A percentile compares a stretch with the other conserved stretches of the same genome.
Conservation (phyloP, 345 rosid species). For the Lumnitzera racemosa region DNA sequence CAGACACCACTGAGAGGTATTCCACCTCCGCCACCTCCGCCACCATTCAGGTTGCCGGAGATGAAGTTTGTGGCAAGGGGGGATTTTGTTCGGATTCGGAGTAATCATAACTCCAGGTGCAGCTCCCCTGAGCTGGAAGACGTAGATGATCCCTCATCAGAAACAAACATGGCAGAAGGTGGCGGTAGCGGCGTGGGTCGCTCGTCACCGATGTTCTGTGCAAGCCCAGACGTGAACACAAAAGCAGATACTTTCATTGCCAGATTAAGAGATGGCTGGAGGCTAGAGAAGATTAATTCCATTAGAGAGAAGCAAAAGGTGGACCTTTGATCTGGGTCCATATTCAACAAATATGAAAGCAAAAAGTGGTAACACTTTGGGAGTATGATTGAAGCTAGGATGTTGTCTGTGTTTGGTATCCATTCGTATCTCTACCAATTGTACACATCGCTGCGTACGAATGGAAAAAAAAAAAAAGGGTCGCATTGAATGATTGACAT, state of each 20-base stretch:
- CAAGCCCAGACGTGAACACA: slow-evolving; percentile 79
- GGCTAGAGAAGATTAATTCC: slow-evolving; percentile 72
- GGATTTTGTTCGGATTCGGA: slow-evolving; percentile 45
- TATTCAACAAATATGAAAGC: slow-evolving; percentile 3
- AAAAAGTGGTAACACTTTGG: too few relatives aligned
- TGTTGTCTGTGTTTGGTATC: too few relatives aligned
- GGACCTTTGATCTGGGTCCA: slow-evolving; percentile 15
- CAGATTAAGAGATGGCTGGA: slow-evolving; percentile 66
- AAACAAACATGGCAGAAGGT: slow-evolving; percentile 9
- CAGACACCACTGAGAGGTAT: slow-evolving; percentile 30
- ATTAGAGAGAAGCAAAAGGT: slow-evolving; percentile 32
- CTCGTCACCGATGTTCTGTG: slow-evolving; percentile 34
- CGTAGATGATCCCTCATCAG: slow-evolving; percentile 10
- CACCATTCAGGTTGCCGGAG: slow-evolving; percentile 46
- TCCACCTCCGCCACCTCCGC: slow-evolving; percentile 67
- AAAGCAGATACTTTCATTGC: slow-evolving; percentile 89
- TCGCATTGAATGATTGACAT: too few relatives aligned
- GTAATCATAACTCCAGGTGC: slow-evolving; percentile 54
- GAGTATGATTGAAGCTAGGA: too few relatives aligned
- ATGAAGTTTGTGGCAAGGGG: slow-evolving; percentile 32
- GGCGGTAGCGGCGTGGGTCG: slow-evolving; percentile 1
- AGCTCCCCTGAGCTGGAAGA: slow-evolving; percentile 54
- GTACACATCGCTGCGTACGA: too few relatives aligned
- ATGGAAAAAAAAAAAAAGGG: too few relatives aligned
- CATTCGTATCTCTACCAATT: too few relatives aligned